Conservation (phyloP, 1,284 basidiomycete genomes). For the Tilletia walkeri region DNA sequence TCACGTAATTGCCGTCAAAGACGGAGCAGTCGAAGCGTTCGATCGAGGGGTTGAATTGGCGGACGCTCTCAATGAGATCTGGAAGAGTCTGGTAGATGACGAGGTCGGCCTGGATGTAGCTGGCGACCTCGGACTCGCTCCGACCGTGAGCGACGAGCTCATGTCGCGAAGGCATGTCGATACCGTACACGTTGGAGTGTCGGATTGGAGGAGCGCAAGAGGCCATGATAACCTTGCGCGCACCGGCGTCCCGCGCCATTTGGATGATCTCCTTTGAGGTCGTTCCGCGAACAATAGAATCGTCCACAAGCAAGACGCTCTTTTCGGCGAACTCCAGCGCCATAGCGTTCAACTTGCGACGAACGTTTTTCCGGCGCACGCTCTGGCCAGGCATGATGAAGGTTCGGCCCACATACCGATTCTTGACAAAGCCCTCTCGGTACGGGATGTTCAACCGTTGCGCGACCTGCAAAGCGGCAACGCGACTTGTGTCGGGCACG, state of each 20-base stretch:
- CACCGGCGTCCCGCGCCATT: conserved; percentile 98
- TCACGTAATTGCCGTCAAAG: conserved; percentile 94
- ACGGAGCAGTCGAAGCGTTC: conserved; percentile 90
- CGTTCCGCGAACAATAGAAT: conserved; percentile 97
- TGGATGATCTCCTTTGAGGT: conserved; percentile 99
- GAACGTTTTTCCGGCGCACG: conserved; percentile 83
- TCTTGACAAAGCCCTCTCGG: conserved; percentile 98
- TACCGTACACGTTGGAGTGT: conserved; percentile 94
- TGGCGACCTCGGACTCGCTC: conserved; percentile 72
- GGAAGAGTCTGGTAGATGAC: conserved; percentile 96
- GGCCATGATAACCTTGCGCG: conserved; percentile 94
- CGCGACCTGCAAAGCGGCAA: conserved; percentile 91
- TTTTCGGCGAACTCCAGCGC: conserved; percentile 93
- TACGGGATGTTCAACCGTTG: conserved; percentile 88
- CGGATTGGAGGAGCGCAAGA: conserved; percentile 96
- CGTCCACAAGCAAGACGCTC: conserved; percentile 93
- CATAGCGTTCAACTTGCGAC: conserved; percentile 97
- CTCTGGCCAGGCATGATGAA: conserved; percentile 98
- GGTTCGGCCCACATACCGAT: conserved; percentile 94
- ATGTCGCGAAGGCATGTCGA: conserved; percentile 94
- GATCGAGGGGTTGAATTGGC: conserved; percentile 79
- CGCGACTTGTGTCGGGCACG: conserved; percentile 93
- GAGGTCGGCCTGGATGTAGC: conserved; percentile 87
- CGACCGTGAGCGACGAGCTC: conserved; percentile 91
- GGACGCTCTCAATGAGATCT: conserved; percentile 83